Conservation (phyloP, 2,329 filamentous ascomycete genomes). For the Arachnomyces sp. region DNA sequence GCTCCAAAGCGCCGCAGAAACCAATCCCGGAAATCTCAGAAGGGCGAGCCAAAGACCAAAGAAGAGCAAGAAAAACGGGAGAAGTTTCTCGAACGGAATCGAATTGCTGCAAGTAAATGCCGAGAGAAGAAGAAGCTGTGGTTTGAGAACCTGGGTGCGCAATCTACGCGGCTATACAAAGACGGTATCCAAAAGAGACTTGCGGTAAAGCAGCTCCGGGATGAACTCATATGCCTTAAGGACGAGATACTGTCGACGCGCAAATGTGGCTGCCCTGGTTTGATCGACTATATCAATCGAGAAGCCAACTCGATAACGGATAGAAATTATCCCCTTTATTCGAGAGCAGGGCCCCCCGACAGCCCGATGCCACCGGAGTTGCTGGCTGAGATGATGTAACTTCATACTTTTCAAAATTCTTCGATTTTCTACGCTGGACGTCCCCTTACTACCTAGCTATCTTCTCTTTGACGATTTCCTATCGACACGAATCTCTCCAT, state of each 20-base stretch:
- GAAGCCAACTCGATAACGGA: too few relatives aligned
- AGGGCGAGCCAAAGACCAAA: constrained; percentile 11
- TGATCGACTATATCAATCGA: too few relatives aligned
- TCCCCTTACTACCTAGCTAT: too few relatives aligned
- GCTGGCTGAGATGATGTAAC: too few relatives aligned
- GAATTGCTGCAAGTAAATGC: constrained; percentile 53
- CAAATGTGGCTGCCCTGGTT: constrained; percentile 20
- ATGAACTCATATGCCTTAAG: constrained; percentile 32
- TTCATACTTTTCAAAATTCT: too few relatives aligned
- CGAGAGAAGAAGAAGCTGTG: constrained; percentile 54
- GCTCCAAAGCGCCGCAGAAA: too few relatives aligned
- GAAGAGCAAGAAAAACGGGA: constrained; percentile 38
- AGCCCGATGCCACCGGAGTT: too few relatives aligned
- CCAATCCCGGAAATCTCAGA: constrained; percentile 9
- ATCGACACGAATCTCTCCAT: too few relatives aligned
- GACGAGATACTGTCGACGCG: constrained; percentile 34
- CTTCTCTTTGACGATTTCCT: too few relatives aligned
- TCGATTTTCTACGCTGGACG: too few relatives aligned
- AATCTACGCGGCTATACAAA: constrained; percentile 28
- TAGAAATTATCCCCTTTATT: too few relatives aligned
- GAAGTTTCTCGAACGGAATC: constrained; percentile 52
- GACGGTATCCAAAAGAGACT: constrained; percentile 21
- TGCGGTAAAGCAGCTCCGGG: constrained; percentile 28
- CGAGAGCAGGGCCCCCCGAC: too few relatives aligned
- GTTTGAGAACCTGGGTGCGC: constrained; percentile 37